Evolutionary conservation across 495 filamentous ascomycete genomes (phyloP), one percentile per base, ranked within the genome.

Genomic region (Talaromyces ruber): DNA sequence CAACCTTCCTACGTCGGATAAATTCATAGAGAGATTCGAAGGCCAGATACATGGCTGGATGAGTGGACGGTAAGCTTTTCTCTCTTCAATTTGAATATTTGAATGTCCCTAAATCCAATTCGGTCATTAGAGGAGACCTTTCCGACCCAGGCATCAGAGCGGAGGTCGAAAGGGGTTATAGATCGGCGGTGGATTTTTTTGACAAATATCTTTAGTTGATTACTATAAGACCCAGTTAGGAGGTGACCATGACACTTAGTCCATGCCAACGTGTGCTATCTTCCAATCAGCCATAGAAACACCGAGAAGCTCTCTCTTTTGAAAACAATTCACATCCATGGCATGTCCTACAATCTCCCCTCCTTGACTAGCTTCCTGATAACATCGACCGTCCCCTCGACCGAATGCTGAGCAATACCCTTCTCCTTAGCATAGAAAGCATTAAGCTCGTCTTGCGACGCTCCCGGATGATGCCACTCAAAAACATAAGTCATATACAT

Each of bases 41-140:
- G 85, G 88, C 65, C 91, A 95, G 81, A 82, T 94, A 54, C 92
- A 96, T 74, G 92, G 92, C 22, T 96, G 86, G 84, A 96, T 96
- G 92, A 90, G 88, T 24, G 92, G 91, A 7, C 78, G 89, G 28
- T 79, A 75, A 18, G 57, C 45, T 43, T 59, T 3, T 26, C 7
- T 11, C 7, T 43, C 16, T 14, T 6, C 22, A 2, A 2, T 14
- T 25, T 18, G 1, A 45, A 18, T 5, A 5, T 45, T 2, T 45
- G 6, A 4, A 21, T 7, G 16, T 7, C 18, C 2, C 18, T 45
- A 7, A 8, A 21, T 45, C 18, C 18, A 18, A n/a, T 7, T n/a
- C 39, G 18, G n/a, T 7, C 3, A 47, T 9, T n/a, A 59, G 57
- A n/a, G 57, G 57, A 1, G 81, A 94, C 68, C 71, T 95, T 29